Conservation (phyloP, 139 green algal genomes). For the Limnomonas spitsbergensis region DNA sequence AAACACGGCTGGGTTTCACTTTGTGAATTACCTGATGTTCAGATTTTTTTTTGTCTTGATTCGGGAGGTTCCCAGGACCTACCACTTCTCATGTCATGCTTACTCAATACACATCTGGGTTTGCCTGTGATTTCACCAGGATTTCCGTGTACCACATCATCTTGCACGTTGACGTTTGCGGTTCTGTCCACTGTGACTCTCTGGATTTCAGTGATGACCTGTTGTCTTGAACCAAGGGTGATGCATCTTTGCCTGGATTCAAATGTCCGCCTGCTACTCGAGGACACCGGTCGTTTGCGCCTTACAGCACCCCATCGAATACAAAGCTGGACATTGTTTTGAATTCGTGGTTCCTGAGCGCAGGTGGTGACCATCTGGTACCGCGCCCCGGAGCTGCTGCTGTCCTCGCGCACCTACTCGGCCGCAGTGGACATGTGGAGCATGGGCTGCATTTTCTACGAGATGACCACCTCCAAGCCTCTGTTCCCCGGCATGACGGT, state of each 20-base stretch:
- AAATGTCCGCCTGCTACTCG: background rate
- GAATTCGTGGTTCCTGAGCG: too few species aligned
- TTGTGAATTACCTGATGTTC: background rate
- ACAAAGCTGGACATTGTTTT: background rate
- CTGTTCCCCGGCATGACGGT: conserved; percentile 3
- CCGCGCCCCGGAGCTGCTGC: conserved; percentile 94
- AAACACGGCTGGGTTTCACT: background rate
- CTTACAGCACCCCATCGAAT: background rate
- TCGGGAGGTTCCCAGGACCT: too few species aligned
- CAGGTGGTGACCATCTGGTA: conserved; percentile 98
- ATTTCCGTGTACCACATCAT: too few species aligned
- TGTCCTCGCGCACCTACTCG: conserved; percentile 86
- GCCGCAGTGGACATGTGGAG: conserved; percentile 94
- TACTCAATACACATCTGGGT: too few species aligned
- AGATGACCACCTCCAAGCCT: conserved; percentile 8
- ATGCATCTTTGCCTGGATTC: background rate
- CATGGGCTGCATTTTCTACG: conserved; percentile 86
- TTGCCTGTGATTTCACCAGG: too few species aligned
- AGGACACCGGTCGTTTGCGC: background rate
- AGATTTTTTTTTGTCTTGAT: too few species aligned
- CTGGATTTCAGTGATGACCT: background rate
- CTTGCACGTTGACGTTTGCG: too few species aligned
- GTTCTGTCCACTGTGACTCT: background rate
- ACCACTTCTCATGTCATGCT: too few species aligned
- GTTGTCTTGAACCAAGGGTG: background rate